A percentile compares a stretch with the other conserved stretches of the same genome.
phyloP scores from a whole-genome alignment of 225 moss, liverwort and hornwort species.

The Marchantia paleacea region DNA sequence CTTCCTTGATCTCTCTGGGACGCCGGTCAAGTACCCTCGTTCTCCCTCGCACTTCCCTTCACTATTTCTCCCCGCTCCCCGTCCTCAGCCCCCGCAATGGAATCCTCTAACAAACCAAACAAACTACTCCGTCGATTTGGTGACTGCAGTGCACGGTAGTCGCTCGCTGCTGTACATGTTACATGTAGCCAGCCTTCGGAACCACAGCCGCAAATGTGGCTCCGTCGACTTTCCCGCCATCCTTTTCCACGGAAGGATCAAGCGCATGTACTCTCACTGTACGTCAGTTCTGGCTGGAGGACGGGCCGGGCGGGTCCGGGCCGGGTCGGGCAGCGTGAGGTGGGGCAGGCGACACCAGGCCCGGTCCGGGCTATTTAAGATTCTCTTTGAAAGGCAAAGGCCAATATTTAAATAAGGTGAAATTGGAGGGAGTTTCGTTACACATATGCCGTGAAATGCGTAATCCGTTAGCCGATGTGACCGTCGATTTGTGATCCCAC shows the following conservation, averaged over 20 bases:
- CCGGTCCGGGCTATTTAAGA: no score
- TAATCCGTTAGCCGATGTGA: neutral
- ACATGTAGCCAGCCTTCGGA: neutral
- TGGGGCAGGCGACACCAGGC: no score
- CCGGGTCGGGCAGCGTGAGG: no score
- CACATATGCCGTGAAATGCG: neutral
- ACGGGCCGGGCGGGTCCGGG: no score
- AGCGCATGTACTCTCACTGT: neutral
- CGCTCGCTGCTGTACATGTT: no score
- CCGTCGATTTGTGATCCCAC: neutral
- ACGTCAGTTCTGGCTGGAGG: no score
- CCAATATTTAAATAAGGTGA: neutral
- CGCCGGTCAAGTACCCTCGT: neutral
- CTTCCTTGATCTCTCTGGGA: no score
- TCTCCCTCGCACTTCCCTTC: no score
- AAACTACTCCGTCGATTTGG: neutral
- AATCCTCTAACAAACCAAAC: neutral
- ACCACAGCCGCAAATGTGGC: neutral
- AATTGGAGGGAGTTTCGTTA: neutral
- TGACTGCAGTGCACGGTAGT: no score
- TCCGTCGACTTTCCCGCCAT: neutral
- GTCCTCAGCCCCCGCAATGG: neutral
- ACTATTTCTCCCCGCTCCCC: conserved; percentile 6
- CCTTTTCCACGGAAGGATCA: neutral
- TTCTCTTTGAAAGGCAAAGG: no score